These are phyloP conservation scores for Cicer pinnatifidum DNA, from an alignment of 306 rosid genomes.

Conservation along the genomic window DNA sequence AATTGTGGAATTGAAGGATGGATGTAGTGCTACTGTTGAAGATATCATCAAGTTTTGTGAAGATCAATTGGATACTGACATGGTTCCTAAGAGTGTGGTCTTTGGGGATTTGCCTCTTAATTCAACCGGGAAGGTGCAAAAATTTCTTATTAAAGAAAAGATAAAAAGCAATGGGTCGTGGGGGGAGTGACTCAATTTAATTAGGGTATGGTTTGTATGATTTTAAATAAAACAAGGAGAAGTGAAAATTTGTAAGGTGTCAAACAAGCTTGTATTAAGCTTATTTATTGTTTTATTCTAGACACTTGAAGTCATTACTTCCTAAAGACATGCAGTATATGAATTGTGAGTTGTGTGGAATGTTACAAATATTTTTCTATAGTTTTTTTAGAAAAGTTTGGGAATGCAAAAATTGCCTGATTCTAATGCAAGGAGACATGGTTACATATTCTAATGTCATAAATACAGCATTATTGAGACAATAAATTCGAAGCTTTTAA, in stretches of 20 bases:
- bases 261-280: not conserved
- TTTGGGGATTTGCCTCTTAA: conserved; percentile 80
- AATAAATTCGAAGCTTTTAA: not conserved
- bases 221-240: not conserved
- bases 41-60: conserved; percentile 69
- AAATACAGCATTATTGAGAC: not conserved
- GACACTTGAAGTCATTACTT: not conserved
- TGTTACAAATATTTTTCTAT: not conserved
- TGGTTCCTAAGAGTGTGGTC: conserved; percentile 69
- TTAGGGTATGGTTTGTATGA: not conserved
- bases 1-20: conserved; percentile 66
- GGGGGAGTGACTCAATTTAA: conserved; percentile 23
- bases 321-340: conserved; percentile 11
- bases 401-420: not conserved
- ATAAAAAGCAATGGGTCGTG: conserved; percentile 39
- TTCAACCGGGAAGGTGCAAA: conserved; percentile 86
- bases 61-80: conserved; percentile 53
- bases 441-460: not conserved
- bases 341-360: not conserved
- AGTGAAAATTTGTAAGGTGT: not conserved
- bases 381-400: not conserved
- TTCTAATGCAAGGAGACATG: conserved; percentile 4
- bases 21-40: conserved; percentile 45
- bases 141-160: conserved; percentile 63
- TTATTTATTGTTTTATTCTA: conserved; percentile 12